Conservation (phyloP, 441 rosid species). For the Euphorbia celastroides region DNA sequence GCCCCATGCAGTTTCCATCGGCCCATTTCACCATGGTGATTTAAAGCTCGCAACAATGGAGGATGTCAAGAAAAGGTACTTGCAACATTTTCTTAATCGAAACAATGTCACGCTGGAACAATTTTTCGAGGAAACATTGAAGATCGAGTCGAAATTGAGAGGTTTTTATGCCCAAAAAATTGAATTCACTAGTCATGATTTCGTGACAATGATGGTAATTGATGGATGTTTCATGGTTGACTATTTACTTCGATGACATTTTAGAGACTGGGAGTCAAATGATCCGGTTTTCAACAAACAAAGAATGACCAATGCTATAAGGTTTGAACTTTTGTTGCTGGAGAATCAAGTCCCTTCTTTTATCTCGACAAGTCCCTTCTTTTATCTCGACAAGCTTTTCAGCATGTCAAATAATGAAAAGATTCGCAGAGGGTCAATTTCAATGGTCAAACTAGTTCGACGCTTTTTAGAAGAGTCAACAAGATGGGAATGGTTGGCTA, state of each 20-base stretch:
- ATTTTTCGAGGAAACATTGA: not conserved
- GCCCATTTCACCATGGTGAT: conserved; percentile 7
- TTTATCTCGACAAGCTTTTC: conserved; percentile 3
- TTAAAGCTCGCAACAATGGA: not conserved
- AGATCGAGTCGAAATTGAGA: not conserved
- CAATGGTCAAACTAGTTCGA: not conserved
- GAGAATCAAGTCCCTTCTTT: conserved; percentile 27
- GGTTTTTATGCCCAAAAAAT: conserved; percentile 10
- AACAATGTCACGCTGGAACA: not conserved
- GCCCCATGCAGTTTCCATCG: not conserved
- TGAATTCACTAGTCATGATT: not conserved
- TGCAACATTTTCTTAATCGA: conserved; percentile 5
- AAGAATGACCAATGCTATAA: conserved; percentile 1
- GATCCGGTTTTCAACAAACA: conserved; percentile 12
- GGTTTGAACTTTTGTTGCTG: conserved; percentile 18
- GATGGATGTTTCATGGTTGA: not conserved
- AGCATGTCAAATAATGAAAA: not conserved
- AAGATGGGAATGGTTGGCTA: not conserved
- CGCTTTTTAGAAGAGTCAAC: not conserved
- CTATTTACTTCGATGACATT: not conserved
- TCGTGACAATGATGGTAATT: not conserved
- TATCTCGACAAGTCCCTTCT: conserved; percentile 9
- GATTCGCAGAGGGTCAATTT: not conserved
- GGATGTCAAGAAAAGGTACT: not conserved
- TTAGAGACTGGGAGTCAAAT: fast-evolving